phyloP scores from a whole-genome alignment of 345 rosid genomes.

The Citrus unshiu region DNA sequence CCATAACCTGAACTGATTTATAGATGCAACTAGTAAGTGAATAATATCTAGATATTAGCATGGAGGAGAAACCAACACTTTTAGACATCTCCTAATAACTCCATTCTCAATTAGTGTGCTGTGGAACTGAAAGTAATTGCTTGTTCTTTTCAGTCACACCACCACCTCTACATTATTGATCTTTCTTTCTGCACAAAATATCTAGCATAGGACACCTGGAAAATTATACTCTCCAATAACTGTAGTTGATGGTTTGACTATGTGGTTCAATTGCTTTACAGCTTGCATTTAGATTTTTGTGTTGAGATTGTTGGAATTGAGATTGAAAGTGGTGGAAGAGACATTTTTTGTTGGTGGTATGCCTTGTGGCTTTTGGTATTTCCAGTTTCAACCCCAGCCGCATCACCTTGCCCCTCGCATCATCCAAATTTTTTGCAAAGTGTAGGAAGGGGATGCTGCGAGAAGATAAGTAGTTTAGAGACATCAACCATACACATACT shows the following conservation, averaged over 20 bases:
- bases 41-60: background rate
- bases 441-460: slow-evolving; percentile 8
- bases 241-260: slow-evolving; percentile 8
- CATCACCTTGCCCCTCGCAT: background rate
- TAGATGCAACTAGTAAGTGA: background rate
- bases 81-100: background rate
- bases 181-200: background rate
- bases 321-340: slow-evolving; percentile 9
- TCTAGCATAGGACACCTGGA: slow-evolving; percentile 16
- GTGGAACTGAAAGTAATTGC: slow-evolving; percentile 14
- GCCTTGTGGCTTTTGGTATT: slow-evolving; percentile 3
- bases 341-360: background rate
- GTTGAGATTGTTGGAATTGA: slow-evolving; percentile 11
- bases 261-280: slow-evolving; percentile 11
- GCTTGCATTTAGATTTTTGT: slow-evolving; percentile 14
- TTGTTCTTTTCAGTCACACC: slow-evolving; percentile 17
- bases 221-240: background rate
- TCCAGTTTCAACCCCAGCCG: slow-evolving; percentile 3
- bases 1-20: background rate
- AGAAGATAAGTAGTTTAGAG: background rate
- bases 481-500: slow-evolving; percentile 16
- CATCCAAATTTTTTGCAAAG: background rate
- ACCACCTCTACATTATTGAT: slow-evolving; percentile 4
- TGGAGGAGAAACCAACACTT: background rate
- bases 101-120: background rate